Percentiles rank a stretch among this genome's conserved stretches.
Evolutionary conservation across 331 rosid genomes (phyloP).

Genomic region (Arachis monticola): DNA sequence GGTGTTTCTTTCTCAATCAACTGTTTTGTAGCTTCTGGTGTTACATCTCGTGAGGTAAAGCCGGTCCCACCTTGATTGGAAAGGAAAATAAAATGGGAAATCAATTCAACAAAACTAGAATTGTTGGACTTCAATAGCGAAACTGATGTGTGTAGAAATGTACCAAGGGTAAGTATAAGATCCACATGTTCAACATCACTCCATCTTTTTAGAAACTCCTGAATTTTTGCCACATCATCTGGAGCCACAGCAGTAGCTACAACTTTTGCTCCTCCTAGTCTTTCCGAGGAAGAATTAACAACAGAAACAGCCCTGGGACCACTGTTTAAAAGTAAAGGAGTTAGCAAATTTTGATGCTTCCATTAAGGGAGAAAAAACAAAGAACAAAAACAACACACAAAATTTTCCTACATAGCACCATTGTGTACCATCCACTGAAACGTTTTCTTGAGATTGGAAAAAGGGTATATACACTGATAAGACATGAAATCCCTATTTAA

Average conservation of each 20-base stretch:
- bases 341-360: slow-evolving; percentile 35
- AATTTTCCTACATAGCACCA: slow-evolving; percentile 1
- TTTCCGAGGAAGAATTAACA: slow-evolving; percentile 75
- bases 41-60: slow-evolving; percentile 79
- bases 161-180: slow-evolving; percentile 94
- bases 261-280: slow-evolving; percentile 84
- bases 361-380: too few species aligned
- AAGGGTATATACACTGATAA: not conserved
- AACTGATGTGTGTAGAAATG: slow-evolving; percentile 31
- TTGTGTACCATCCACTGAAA: slow-evolving; percentile 34
- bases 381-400: not conserved
- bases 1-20: slow-evolving; percentile 92
- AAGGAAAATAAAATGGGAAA: slow-evolving; percentile 25
- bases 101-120: slow-evolving; percentile 22
- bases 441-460: slow-evolving; percentile 8
- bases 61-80: slow-evolving; percentile 87
- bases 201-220: slow-evolving; percentile 77
- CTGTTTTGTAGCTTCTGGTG: slow-evolving; percentile 95
- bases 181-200: slow-evolving; percentile 78
- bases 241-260: slow-evolving; percentile 77
- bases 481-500: too few species aligned
- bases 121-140: not conserved
- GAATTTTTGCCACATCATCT: slow-evolving; percentile 75
- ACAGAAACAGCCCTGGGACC: slow-evolving; percentile 97
- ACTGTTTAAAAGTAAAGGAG: slow-evolving; percentile 50